Conservation (phyloP, 345 rosid genomes). For the Aethionema arabicum region DNA sequence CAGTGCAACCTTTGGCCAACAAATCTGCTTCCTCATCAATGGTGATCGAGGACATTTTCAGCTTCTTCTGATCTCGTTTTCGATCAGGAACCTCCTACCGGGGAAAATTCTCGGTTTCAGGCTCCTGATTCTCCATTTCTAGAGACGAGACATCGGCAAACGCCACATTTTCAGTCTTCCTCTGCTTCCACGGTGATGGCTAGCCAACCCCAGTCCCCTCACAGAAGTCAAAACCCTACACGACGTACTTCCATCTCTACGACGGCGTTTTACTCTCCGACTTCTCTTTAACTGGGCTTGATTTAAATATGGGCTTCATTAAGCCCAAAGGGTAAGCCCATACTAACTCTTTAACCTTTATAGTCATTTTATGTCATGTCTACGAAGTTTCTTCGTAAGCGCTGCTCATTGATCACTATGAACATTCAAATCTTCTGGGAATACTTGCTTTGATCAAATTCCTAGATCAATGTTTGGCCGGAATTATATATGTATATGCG, state of each 20-base stretch:
- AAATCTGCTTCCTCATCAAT: conserved; percentile 42
- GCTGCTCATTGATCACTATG: too few relatives aligned
- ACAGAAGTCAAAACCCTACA: conserved; percentile 29
- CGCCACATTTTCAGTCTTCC: conserved; percentile 10
- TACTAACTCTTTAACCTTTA: too few relatives aligned
- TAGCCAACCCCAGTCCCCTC: too few relatives aligned
- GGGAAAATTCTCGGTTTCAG: background rate
- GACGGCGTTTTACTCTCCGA: background rate
- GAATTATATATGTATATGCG: too few relatives aligned
- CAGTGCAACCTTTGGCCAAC: conserved; percentile 2
- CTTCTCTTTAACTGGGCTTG: background rate
- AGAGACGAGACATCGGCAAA: conserved; percentile 1
- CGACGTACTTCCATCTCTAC: conserved; percentile 1
- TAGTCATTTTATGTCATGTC: too few relatives aligned
- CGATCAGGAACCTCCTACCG: conserved; percentile 33
- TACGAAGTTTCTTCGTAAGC: too few relatives aligned
- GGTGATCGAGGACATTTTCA: conserved; percentile 55
- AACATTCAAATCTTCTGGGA: too few relatives aligned
- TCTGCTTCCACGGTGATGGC: conserved; percentile 18
- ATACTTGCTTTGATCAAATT: too few relatives aligned
- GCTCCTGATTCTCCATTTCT: conserved; percentile 22
- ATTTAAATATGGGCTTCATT: too few relatives aligned
- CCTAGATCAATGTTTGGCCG: too few relatives aligned
- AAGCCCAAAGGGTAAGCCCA: too few relatives aligned
- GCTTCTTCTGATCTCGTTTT: conserved; percentile 45